Conservation (phyloP, 2,329 filamentous ascomycete genomes). For the Fusarium sp. region DNA sequence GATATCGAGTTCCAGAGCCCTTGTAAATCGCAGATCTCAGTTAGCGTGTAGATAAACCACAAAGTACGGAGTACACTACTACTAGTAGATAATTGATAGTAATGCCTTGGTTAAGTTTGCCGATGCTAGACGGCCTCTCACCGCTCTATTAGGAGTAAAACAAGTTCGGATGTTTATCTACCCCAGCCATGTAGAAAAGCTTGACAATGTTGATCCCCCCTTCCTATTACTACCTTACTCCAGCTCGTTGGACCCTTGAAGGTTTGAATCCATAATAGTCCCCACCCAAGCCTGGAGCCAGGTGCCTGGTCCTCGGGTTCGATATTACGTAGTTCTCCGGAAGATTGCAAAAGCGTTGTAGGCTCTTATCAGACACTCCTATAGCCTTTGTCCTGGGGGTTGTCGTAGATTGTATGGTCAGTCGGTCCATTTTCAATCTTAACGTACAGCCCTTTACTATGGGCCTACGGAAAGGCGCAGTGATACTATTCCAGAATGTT, state of each 20-base stretch:
- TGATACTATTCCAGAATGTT: background rate
- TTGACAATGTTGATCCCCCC: conserved; percentile 10
- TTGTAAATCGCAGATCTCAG: background rate
- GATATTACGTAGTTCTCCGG: background rate
- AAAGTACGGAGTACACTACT: background rate
- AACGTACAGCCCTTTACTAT: background rate
- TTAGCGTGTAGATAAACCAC: background rate
- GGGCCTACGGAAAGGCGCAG: background rate
- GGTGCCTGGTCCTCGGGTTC: background rate
- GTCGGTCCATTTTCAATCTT: background rate
- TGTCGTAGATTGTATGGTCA: background rate
- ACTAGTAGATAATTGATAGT: background rate
- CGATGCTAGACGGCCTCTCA: background rate
- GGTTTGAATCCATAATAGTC: background rate
- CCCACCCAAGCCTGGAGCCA: background rate
- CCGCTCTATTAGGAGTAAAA: background rate
- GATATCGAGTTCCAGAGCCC: background rate
- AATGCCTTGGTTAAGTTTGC: background rate
- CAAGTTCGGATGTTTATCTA: background rate
- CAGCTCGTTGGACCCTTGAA: conserved; percentile 1
- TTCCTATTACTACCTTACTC: conserved; percentile 7
- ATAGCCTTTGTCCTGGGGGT: background rate
- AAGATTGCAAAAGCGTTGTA: background rate
- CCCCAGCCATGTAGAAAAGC: background rate
- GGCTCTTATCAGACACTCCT: background rate